Evolutionary conservation across 352 stramenopile species (phyloP), one percentile per base, ranked within the genome.

Genomic region (Globisporangium iwayamae): DNA sequence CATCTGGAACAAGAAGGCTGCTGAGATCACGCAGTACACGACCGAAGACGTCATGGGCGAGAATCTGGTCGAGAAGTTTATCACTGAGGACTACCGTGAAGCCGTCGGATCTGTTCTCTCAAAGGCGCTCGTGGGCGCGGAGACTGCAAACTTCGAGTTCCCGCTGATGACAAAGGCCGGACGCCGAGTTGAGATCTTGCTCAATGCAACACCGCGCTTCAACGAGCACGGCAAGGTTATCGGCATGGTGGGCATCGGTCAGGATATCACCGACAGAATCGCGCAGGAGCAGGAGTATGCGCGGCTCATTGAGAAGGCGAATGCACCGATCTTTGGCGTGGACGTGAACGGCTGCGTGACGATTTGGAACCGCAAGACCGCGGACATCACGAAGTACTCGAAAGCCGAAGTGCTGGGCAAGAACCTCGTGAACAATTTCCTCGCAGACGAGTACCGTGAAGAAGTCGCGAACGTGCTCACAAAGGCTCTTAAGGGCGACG

Each of bases 391-490:
- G 13, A 91, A 96, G 65, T 97, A 94, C 68, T 74, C 76, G 16
- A 77, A 36, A 8, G 32, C 32, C 85, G 8, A 72, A 95, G 32
- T 92, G 6, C 93, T 98, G 56, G 91, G 85, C 8, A 79, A 89
- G 52, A 76, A 92, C 16, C 68, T 98, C 14, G 89, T 98, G 6
- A 71, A 95, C 34, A 76, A 94, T 53, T 97, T 97, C 63, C 96
- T 98, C 39, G 87, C 79, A 13, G 75, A 89, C 34, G 75, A 90
- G 13, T 90, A 95, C 50, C 74, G 80, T 0, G 78, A 75, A 10
- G 71, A 76, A 25, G 85, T 94, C 20, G 76, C 79, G 0, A 54
- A 77, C 11, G 86, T 94, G 41, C 67, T 94, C 4, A 88, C 82
- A 0, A 72, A 93, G 30, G 83, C 83, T 2, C 63, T 91, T 20